Percentiles rank a stretch among this genome's conserved stretches.
These are phyloP conservation scores for Guillardia theta DNA, from an alignment of 78 protist genomes.

Conservation along the genomic window DNA sequence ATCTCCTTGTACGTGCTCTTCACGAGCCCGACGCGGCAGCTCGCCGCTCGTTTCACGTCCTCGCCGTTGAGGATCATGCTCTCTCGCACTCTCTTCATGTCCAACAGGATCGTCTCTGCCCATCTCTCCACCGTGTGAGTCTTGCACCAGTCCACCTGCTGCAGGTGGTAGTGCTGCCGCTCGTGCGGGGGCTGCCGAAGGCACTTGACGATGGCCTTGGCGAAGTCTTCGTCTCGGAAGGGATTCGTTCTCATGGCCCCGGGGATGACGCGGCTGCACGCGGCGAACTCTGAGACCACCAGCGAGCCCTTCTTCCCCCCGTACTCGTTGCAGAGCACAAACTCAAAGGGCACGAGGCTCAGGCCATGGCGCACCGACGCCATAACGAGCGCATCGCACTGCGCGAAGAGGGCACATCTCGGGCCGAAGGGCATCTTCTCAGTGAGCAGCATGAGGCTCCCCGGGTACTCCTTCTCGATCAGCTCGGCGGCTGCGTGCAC, in stretches of 20 bases:
- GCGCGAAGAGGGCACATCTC: slow-evolving; percentile 22
- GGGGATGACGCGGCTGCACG: background rate
- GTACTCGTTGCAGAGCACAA: background rate
- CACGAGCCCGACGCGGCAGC: background rate
- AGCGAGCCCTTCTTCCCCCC: background rate
- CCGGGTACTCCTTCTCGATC: background rate
- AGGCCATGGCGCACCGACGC: background rate
- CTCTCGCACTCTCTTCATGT: background rate
- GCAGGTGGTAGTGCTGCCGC: background rate
- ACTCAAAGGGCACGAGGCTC: background rate
- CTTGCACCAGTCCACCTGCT: background rate
- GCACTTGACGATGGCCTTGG: background rate
- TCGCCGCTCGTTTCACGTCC: background rate
- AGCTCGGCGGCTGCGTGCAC: background rate
- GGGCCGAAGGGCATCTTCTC: background rate
- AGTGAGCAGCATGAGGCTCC: background rate
- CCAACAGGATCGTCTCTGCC: background rate
- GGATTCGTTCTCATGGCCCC: background rate
- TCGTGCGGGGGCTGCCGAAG: background rate
- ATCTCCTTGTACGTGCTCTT: background rate
- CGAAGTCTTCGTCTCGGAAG: background rate
- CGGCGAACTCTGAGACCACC: background rate
- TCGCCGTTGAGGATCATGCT: background rate
- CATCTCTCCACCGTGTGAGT: background rate
- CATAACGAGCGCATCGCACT: background rate